Evolutionary conservation across 2,329 filamentous ascomycete species (phyloP).

Genomic region (Neofusicoccum laricinum): DNA sequence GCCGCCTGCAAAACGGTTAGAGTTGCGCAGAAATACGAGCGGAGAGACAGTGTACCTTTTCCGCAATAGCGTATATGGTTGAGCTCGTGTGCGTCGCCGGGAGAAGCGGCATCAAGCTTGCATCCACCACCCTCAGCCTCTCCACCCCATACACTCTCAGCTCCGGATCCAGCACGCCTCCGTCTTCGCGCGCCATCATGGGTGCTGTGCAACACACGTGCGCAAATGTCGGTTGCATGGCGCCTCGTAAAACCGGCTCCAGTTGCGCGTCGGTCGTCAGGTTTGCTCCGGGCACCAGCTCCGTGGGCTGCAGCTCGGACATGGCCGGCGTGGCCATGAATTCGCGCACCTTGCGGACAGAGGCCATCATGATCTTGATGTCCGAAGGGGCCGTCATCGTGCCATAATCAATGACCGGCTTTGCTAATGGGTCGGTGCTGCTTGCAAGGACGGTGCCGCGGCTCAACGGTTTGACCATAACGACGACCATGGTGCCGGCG

Average conservation of each 20-base stretch:
- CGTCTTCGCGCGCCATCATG: neutral
- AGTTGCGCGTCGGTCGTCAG: slow-evolving; percentile 30
- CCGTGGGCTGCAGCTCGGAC: slow-evolving; percentile 22
- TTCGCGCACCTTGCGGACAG: slow-evolving; percentile 21
- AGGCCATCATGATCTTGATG: slow-evolving; percentile 22
- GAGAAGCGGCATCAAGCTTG: slow-evolving; percentile 10
- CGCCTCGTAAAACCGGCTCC: slow-evolving; percentile 24
- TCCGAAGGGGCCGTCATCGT: slow-evolving; percentile 27
- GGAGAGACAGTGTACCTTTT: neutral
- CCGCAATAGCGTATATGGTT: slow-evolving; percentile 14
- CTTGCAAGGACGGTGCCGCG: slow-evolving; percentile 24
- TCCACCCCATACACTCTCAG: slow-evolving; percentile 9
- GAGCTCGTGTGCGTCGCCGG: neutral
- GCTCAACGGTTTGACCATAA: slow-evolving; percentile 22
- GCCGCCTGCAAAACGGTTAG: neutral
- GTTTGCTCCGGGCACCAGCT: slow-evolving; percentile 24
- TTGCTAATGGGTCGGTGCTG: neutral
- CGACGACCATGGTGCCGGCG: neutral
- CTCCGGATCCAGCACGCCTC: slow-evolving; percentile 1
- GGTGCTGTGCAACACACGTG: slow-evolving; percentile 35
- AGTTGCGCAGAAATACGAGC: neutral
- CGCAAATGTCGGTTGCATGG: slow-evolving; percentile 21
- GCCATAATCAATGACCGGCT: slow-evolving; percentile 18
- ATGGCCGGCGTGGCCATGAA: slow-evolving; percentile 20
- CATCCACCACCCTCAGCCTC: slow-evolving; percentile 8